Base-by-base conservation (phyloP, 2,329 filamentous ascomycete genomes). In the Escovopsis sp. region DNA sequence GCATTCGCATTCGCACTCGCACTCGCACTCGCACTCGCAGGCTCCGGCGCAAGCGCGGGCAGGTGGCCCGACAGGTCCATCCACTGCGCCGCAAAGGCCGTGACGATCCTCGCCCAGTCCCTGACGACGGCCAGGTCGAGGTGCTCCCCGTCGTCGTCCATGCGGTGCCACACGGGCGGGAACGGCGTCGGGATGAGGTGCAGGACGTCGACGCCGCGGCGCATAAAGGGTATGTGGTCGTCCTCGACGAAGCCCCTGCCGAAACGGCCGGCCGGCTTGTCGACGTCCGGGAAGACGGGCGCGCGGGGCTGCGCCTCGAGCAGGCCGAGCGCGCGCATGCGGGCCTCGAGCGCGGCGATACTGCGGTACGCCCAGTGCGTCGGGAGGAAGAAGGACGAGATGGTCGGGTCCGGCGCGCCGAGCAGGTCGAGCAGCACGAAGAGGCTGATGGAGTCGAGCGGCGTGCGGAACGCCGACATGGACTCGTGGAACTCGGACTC, bases 381-480 rank as follows among this genome's bases (percentile, higher is more conserved):
- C 1, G 81, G 82, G 45, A 79, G 72, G 59, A 93, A 95, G 64
- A 89, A 95, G 1, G 85, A 93, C 1, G 86, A 86, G 1, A 98
- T 72, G 0, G 54, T 64, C 0, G 88, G 86, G 36, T 75, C 61
- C 10, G 73, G 63, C 0, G 76, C 65, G 8, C 91, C 91, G 0
- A 96, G 75, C 8, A 96, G 72, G 59, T 96, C 91, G 28, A 96
- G 74, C n/a, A 96, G 75, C 8, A 96, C 70, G 57, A 96, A 94
- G 10, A 96, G 72, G 43, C 80, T 80, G 55, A 96, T 95, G 33
- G 85, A 80, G 28, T 79, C 73, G 2, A 96, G 67, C 0, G 79
- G 77, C 1, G 73, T 89, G 44, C 74, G 75, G 62, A 82, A 93
- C 5, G 75, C 78, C n/a, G 84, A 85, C 51, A 77, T 70, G 10